Conservation (phyloP, 345 rosid species). For the Populus davidiana region DNA sequence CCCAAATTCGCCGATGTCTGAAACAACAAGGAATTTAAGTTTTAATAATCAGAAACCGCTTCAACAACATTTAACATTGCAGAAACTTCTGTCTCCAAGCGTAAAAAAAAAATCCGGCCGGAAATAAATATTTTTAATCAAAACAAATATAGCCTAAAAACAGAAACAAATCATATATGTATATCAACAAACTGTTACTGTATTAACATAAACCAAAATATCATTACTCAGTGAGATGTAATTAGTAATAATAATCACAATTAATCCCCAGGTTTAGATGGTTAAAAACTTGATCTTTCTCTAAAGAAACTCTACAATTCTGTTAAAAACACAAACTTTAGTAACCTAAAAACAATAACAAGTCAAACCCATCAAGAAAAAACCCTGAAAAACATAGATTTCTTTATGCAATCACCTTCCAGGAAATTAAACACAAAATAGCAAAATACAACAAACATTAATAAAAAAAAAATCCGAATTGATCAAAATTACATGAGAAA, state of each 20-base stretch:
- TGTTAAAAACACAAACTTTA: not conserved
- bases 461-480: not conserved
- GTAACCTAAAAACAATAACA: not conserved
- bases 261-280: not conserved
- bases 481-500: not conserved
- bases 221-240: not conserved
- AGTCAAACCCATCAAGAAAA: not conserved
- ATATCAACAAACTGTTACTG: not conserved
- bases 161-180: not conserved
- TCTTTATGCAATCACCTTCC: not conserved
- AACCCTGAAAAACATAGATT: not conserved
- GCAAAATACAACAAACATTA: not conserved
- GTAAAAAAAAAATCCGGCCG: not conserved
- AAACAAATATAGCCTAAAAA: not conserved
- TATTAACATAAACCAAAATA: not conserved
- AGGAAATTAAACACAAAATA: not conserved
- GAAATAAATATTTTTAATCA: not conserved
- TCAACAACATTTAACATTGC: not conserved
- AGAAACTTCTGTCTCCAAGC: not conserved
- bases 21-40: slow-evolving; percentile 1
- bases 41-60: not conserved
- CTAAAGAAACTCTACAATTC: not conserved
- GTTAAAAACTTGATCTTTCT: not conserved
- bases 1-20: not conserved
- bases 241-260: not conserved